Base-by-base conservation (phyloP, 2,329 filamentous ascomycete species). In the Rhexocercosporidium sp. region DNA sequence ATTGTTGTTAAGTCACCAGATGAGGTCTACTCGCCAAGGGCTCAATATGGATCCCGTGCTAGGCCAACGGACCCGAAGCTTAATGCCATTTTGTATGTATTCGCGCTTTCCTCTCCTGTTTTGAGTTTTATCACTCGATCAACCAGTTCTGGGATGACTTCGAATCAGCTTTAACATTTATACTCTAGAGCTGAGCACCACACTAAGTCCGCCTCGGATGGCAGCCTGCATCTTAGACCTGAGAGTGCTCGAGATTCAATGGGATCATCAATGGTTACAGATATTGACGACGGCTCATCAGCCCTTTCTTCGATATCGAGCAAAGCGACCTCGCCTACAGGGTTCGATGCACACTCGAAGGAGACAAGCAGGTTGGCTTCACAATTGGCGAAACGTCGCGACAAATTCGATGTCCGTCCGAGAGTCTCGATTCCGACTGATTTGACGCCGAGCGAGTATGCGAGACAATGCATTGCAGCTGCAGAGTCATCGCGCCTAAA, bases 401-500 rank as follows among this genome's bases (percentile, higher is more conserved):
- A 77, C 61, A 79, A 75, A 69, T 88, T 85, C 76, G 86, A 89
- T 73, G 87, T 91, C 67, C 86, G 86, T 47, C 91, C 93, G 14
- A 93, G 89, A 74, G 92, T 93, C 8, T 97, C 95, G 18, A 94
- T 99, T 74, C 94, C 95, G 18, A 82, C 87, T 64, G 86, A 91
- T 69, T 79, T 98, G 54, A 84, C 91, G 18, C 85, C 88, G 31
- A 84, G 88, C 60, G 89, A 95, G 67, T 97, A 97, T 80, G 95
- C 93, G n/a, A 88, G 90, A 71, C 94, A 99, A 81, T 97, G 94
- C 77, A 91, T 97, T 66, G 86, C 90, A 62, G 95, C 95, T 14
- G 96, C 95, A 63, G 93, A 97, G 78, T 91, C 92, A 9, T 97
- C 93, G 47, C 86, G 96, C 66, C 84, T 99, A 1, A 95, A 95